A percentile compares a stretch with the other conserved stretches of the same genome.
phyloP scores from a whole-genome alignment of 768 basidiomycete genomes.

The Psilocybe subaeruginosa region DNA sequence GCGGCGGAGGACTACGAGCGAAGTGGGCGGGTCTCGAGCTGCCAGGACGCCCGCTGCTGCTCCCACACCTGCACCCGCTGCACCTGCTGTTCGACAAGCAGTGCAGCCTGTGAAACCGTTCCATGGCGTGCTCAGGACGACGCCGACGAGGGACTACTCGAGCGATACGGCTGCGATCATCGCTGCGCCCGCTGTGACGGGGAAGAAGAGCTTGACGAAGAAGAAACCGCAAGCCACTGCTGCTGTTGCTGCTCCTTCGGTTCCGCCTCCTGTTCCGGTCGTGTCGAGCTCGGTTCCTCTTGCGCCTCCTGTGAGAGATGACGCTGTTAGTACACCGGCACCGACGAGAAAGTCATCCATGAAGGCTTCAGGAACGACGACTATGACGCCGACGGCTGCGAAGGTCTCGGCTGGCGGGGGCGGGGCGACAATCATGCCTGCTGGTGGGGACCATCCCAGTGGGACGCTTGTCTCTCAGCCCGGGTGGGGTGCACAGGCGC shows the following conservation, averaged over 20 bases:
- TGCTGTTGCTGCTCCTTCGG: background rate
- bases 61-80: background rate
- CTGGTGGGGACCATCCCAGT: conserved; percentile 23
- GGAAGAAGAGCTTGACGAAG: conserved; percentile 24
- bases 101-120: background rate
- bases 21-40: conserved; percentile 5
- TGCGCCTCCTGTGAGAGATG: background rate
- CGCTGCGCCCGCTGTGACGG: conserved; percentile 6
- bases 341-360: conserved; percentile 2
- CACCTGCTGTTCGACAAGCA: background rate
- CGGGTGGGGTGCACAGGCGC: conserved; percentile 24
- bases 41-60: background rate
- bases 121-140: background rate
- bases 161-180: conserved; percentile 19
- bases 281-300: background rate
- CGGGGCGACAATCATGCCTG: conserved; percentile 19
- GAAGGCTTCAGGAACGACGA: background rate
- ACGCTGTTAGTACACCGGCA: background rate
- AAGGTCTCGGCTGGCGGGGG: conserved; percentile 7
- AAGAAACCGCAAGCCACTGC: conserved; percentile 6
- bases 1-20: conserved; percentile 22
- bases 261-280: background rate
- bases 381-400: background rate
- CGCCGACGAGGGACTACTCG: conserved; percentile 13
- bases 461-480: conserved; percentile 23